Percentiles rank a stretch among this genome's conserved stretches.
phyloP scores from a whole-genome alignment of 2,329 filamentous ascomycete species.

The Talaromyces sp. region DNA sequence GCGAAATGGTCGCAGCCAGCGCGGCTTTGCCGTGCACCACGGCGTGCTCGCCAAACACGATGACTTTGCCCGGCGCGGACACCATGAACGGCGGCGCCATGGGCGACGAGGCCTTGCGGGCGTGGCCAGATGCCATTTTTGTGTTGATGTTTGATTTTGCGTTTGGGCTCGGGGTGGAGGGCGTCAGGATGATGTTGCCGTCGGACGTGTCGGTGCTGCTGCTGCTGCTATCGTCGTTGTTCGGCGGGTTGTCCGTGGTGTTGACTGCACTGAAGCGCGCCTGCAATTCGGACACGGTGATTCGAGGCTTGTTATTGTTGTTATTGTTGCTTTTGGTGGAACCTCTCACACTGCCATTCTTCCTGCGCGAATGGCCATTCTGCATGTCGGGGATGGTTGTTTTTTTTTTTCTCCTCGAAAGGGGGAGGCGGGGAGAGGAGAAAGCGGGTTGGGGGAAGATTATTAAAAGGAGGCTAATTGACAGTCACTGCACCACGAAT shows the following conservation, averaged over 20 bases:
- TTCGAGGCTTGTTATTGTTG: constrained; percentile 16
- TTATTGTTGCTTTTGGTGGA: constrained; percentile 15
- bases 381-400: constrained; percentile 12
- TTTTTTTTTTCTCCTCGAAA: not conserved
- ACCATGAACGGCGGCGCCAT: constrained; percentile 93
- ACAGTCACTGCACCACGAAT: too few species aligned
- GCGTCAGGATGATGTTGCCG: constrained; percentile 22
- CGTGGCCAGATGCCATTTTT: constrained; percentile 13
- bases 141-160: constrained; percentile 2
- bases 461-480: too few species aligned
- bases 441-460: not conserved
- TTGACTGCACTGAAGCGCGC: constrained; percentile 12
- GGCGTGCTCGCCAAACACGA: constrained; percentile 95
- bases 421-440: not conserved
- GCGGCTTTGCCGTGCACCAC: constrained; percentile 97
- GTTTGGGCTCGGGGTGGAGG: constrained; percentile 22
- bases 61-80: constrained; percentile 95
- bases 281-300: constrained; percentile 26
- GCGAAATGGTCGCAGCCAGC: constrained; percentile 89
- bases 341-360: constrained; percentile 21
- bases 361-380: constrained; percentile 20
- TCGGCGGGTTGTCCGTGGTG: constrained; percentile 15
- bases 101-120: constrained; percentile 47
- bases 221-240: constrained; percentile 14
- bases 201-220: constrained; percentile 24